These are phyloP conservation scores for Coemansia biformis DNA, from an alignment of 192 early-diverging fungal genomes.

Conservation along the genomic window DNA sequence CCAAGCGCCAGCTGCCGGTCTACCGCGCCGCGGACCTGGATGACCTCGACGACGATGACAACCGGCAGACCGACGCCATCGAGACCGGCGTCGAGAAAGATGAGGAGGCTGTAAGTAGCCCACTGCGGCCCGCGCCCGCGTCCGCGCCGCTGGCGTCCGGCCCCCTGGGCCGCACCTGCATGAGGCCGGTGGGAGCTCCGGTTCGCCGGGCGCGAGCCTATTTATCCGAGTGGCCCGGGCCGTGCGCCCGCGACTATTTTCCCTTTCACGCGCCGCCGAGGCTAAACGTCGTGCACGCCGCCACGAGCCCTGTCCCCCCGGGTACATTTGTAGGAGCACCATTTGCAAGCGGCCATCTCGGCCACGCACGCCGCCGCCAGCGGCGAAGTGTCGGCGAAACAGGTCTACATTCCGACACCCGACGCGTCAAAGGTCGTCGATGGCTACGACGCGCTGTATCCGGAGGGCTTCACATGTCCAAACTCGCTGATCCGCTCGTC, in stretches of 20 bases:
- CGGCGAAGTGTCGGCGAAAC: conserved; percentile 52
- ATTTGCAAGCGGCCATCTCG: conserved; percentile 87
- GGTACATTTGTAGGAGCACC: conserved; percentile 67
- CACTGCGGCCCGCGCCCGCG: no score
- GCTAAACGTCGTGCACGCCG: no score
- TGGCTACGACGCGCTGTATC: conserved; percentile 68
- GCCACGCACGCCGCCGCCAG: conserved; percentile 63
- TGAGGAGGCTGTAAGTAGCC: conserved; percentile 65
- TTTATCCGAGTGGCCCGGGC: no score
- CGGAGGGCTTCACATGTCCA: conserved; percentile 63
- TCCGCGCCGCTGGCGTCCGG: conserved; percentile 3
- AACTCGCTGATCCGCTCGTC: conserved; percentile 81
- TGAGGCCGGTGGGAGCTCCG: no score
- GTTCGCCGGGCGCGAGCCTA: no score
- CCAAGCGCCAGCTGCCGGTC: conserved; percentile 76
- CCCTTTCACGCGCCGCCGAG: no score
- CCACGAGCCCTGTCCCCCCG: not conserved
- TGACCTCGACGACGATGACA: conserved; percentile 76
- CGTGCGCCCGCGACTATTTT: no score
- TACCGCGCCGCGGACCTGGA: conserved; percentile 73
- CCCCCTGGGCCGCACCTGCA: conserved; percentile 8
- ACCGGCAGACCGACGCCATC: conserved; percentile 49
- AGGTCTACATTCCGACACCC: conserved; percentile 85
- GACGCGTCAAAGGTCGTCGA: conserved; percentile 71
- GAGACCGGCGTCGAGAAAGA: conserved; percentile 98